Evolutionary conservation across 345 rosid species (phyloP).

Genomic region (Lepidium aucheri): DNA sequence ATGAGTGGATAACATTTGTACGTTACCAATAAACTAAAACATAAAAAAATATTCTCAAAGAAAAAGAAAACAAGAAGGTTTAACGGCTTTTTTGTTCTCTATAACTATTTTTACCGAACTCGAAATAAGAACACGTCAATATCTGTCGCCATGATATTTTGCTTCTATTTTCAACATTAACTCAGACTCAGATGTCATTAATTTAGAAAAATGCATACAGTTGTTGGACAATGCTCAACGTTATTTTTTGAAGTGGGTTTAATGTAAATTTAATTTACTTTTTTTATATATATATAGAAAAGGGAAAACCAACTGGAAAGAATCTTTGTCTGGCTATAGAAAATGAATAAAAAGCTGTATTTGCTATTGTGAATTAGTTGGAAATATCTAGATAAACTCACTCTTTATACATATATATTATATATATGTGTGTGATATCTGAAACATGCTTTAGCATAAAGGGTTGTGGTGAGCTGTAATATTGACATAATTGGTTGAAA

Average conservation of each 20-base stretch:
- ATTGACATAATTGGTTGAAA: constrained; percentile 13
- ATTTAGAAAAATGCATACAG: background rate
- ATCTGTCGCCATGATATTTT: constrained; percentile 12
- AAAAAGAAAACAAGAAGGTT: too few species aligned
- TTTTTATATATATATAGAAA: too few species aligned
- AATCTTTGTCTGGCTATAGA: constrained; percentile 16
- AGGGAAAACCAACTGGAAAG: background rate
- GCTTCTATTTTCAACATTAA: constrained; percentile 8
- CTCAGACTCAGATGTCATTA: background rate
- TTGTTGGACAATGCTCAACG: background rate
- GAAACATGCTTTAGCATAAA: constrained; percentile 27
- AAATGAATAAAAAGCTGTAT: constrained; percentile 20
- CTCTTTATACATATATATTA: background rate
- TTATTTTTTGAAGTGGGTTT: background rate
- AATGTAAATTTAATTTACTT: background rate
- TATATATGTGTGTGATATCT: constrained; percentile 4
- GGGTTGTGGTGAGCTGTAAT: constrained; percentile 21
- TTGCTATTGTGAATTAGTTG: constrained; percentile 13
- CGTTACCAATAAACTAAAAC: background rate
- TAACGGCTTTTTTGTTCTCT: background rate
- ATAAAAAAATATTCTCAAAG: background rate
- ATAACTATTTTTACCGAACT: constrained; percentile 9
- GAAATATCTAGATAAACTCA: background rate
- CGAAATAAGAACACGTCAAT: constrained; percentile 17
- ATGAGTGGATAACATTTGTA: background rate